Base-by-base conservation (phyloP, 148 eudicot genomes). In the Pharnaceum exiguum region DNA sequence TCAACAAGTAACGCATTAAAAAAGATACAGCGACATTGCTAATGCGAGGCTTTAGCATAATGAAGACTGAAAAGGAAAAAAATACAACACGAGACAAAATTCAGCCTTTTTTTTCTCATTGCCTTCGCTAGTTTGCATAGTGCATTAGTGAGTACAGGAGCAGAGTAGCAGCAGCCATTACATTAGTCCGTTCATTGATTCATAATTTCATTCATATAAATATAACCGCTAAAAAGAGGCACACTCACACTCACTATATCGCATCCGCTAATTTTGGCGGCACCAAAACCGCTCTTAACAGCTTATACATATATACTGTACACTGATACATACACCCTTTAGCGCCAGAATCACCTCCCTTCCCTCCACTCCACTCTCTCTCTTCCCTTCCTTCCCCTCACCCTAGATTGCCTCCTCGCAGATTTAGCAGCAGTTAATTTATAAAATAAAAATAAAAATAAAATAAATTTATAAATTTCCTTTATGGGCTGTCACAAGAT, bases 261-360 rank as follows among this genome's bases (percentile, higher is more conserved):
- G 32, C 68, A 69, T 62, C 73, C 73, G 68, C 54, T 70, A 62
- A 62, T 19, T 62, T 70, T 70, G 74, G 74, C 74, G 74, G 74
- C 74, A 70, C 68, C 45, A 70, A 70, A 70, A 69, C 68, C 73
- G 73, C 73, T 28, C 55, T 58, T 46, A 51, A 52, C 65, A 51
- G 55, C 50, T 29, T 42, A n/a, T n/a, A n/a, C n/a, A n/a, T n/a
- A n/a, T n/a, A n/a, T n/a, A n/a, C n/a, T n/a, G n/a, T n/a, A n/a
- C n/a, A n/a, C n/a, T n/a, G n/a, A n/a, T n/a, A n/a, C n/a, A n/a
- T n/a, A n/a, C n/a, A n/a, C 46, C 8, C 7, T 44, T 25, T 36
- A 19, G 32, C 37, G 12, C 53, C 37, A 21, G n/a, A 32, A 9
- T 19, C 49, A 21, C 8, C 26, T 1, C 16, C 51, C 33, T 45